A percentile compares a stretch with the other conserved stretches of the same genome.
Evolutionary conservation across 345 rosid species (phyloP).

Genomic region (Conringia planisiliqua): DNA sequence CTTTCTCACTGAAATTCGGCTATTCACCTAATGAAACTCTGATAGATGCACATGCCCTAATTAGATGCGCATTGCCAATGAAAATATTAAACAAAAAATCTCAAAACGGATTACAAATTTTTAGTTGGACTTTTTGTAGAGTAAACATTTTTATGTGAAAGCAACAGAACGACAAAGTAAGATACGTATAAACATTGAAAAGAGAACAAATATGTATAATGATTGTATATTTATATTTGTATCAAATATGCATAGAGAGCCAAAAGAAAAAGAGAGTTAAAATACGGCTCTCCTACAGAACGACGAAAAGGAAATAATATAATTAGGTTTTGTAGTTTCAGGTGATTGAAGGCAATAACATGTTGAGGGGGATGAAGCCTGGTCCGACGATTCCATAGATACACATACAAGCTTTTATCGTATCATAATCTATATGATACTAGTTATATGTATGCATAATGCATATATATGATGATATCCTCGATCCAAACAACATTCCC

Average conservation of each 20-base stretch:
- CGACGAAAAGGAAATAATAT: not conserved
- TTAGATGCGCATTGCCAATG: not conserved
- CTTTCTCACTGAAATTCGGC: not conserved
- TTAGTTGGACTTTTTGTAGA: not conserved
- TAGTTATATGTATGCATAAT: not conserved
- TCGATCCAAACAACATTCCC: slow-evolving; percentile 60
- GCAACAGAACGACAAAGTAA: not conserved
- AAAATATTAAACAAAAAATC: not conserved
- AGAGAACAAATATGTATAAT: not conserved
- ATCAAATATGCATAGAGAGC: not conserved
- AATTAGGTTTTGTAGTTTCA: not conserved
- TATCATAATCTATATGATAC: not conserved
- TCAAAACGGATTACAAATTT: not conserved
- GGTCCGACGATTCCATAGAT: slow-evolving; percentile 50
- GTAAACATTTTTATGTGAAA: not conserved
- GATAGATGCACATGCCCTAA: not conserved
- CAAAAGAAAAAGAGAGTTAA: not conserved
- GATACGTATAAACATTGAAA: not conserved
- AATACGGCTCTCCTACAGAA: not conserved
- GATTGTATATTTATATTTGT: not conserved
- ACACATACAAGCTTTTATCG: not conserved
- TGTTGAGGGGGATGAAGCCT: slow-evolving; percentile 72
- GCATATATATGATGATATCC: slow-evolving; percentile 24
- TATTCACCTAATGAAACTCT: not conserved
- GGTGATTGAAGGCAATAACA: slow-evolving; percentile 8